phyloP scores from a whole-genome alignment of 768 basidiomycete species.

The Melanogaster broomeanus region DNA sequence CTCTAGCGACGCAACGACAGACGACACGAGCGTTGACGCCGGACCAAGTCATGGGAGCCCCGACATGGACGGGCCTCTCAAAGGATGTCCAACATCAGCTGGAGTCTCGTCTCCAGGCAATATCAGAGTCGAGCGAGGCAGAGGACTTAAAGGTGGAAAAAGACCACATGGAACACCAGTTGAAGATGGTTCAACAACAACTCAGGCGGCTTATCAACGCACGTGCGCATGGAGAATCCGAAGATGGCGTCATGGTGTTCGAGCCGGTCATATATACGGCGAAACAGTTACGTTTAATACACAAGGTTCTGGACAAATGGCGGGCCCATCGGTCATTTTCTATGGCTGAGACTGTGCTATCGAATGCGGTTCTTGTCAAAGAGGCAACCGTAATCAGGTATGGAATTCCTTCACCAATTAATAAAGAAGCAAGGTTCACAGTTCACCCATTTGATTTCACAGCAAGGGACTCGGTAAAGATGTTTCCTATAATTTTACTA shows the following conservation, averaged over 20 bases:
- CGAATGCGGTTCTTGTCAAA: conserved; percentile 83
- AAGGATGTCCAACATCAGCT: conserved; percentile 75
- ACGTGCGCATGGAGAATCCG: conserved; percentile 74
- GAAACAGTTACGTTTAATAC: conserved; percentile 77
- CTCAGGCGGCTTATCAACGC: conserved; percentile 82
- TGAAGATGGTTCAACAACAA: conserved; percentile 76
- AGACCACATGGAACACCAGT: conserved; percentile 90
- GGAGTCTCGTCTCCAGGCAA: conserved; percentile 63
- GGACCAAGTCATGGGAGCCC: conserved; percentile 60
- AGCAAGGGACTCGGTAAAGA: conserved; percentile 88
- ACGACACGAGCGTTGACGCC: conserved; percentile 84
- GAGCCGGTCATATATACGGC: conserved; percentile 86
- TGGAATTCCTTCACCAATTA: conserved; percentile 11
- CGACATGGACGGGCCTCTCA: conserved; percentile 63
- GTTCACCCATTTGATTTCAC: conserved; percentile 13
- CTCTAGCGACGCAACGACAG: conserved; percentile 77
- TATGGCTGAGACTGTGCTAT: conserved; percentile 89
- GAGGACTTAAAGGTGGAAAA: conserved; percentile 89
- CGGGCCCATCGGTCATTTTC: conserved; percentile 80
- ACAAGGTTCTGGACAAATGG: conserved; percentile 86
- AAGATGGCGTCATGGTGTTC: conserved; percentile 58
- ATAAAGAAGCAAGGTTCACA: background rate
- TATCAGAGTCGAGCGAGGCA: conserved; percentile 70
- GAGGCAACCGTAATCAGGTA: conserved; percentile 95
- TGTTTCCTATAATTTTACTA: conserved; percentile 90